Conservation (phyloP, 441 rosid genomes). For the Pelargonium cotyledonis region DNA sequence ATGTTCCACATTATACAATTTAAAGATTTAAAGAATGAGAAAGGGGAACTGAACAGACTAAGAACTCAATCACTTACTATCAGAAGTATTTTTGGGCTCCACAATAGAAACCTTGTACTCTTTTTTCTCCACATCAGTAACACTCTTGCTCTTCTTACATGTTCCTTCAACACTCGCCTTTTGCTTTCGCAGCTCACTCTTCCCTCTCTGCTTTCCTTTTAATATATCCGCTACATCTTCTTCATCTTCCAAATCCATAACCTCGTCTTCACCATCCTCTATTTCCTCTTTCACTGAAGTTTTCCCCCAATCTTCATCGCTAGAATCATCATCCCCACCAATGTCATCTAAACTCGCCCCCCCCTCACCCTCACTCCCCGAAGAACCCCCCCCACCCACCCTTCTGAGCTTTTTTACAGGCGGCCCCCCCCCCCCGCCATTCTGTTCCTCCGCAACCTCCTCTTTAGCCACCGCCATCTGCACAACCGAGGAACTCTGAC, state of each 20-base stretch:
- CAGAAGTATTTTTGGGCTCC: conserved; percentile 41
- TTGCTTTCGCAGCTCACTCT: conserved; percentile 41
- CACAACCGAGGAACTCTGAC: conserved; percentile 44
- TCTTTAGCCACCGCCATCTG: conserved; percentile 45
- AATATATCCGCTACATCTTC: conserved; percentile 36
- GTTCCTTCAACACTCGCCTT: conserved; percentile 37
- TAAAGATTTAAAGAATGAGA: background rate
- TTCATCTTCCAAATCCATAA: conserved; percentile 53
- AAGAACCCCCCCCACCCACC: background rate
- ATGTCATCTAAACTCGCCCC: conserved; percentile 8
- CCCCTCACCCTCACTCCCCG: background rate
- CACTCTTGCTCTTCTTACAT: conserved; percentile 44
- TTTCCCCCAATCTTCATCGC: conserved; percentile 80
- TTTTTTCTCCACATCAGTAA: conserved; percentile 25
- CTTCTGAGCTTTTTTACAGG: conserved; percentile 3
- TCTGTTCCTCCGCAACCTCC: conserved; percentile 29
- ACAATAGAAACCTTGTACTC: conserved; percentile 31
- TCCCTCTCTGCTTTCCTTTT: conserved; percentile 23
- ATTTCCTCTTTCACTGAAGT: conserved; percentile 43
- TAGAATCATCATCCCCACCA: conserved; percentile 47
- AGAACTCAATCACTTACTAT: conserved; percentile 31
- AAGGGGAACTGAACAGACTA: background rate
- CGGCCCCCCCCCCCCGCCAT: background rate
- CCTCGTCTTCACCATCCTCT: conserved; percentile 44
- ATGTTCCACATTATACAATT: background rate